phyloP scores from a whole-genome alignment of 2,329 filamentous ascomycete genomes.

The Sporothrix schenckii region DNA sequence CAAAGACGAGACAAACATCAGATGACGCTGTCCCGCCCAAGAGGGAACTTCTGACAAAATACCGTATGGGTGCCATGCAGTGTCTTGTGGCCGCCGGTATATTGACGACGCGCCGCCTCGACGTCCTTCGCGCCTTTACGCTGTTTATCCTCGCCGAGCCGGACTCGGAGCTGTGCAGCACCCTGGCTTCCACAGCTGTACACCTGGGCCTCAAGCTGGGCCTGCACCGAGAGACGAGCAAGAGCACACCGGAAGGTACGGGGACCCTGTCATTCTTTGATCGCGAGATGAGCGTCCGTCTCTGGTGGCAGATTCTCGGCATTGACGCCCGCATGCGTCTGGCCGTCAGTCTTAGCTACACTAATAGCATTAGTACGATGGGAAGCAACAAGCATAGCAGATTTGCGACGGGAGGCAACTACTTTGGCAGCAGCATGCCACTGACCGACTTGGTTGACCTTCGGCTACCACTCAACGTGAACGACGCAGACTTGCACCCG shows the following conservation, averaged over 20 bases:
- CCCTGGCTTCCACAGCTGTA: conserved; percentile 37
- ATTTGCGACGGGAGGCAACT: conserved; percentile 42
- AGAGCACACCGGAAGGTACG: conserved; percentile 38
- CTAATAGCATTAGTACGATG: conserved; percentile 13
- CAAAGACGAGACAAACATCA: conserved; percentile 6
- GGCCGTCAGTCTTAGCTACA: conserved; percentile 20
- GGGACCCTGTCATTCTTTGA: conserved; percentile 56
- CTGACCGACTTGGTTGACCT: conserved; percentile 47
- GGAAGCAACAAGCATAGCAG: conserved; percentile 38
- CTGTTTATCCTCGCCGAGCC: conserved; percentile 42
- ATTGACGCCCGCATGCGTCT: conserved; percentile 50
- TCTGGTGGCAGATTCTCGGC: conserved; percentile 60
- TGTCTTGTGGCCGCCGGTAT: conserved; percentile 40
- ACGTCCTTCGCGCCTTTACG: conserved; percentile 42
- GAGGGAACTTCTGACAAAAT: conserved; percentile 36
- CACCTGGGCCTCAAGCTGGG: conserved; percentile 43
- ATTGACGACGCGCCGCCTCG: conserved; percentile 39
- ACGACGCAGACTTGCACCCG: conserved; percentile 57
- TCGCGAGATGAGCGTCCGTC: conserved; percentile 55
- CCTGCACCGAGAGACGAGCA: conserved; percentile 45
- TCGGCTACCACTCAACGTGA: conserved; percentile 59
- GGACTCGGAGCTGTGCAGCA: conserved; percentile 40
- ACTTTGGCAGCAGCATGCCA: conserved; percentile 40
- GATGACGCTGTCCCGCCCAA: not conserved
- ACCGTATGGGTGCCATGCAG: conserved; percentile 38